Percentiles rank a stretch among this genome's conserved stretches.
phyloP scores from a whole-genome alignment of 2,329 filamentous ascomycete genomes.

The Zasmidium cellare region DNA sequence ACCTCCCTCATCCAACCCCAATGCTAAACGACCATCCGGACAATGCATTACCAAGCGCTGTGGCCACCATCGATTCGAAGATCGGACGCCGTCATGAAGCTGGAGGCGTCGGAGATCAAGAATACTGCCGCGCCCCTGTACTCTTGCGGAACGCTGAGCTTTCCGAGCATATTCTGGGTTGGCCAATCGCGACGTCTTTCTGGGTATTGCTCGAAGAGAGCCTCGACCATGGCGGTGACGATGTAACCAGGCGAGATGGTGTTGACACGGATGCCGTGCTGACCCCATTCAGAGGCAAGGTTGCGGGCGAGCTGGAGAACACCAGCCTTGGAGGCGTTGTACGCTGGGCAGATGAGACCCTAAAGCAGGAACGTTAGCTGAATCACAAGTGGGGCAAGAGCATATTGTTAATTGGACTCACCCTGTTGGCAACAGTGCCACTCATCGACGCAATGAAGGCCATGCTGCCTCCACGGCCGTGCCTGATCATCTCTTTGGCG shows the following conservation, averaged over 20 bases:
- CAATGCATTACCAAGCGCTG: conserved; percentile 50
- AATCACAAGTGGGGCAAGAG: background rate
- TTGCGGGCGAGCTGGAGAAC: conserved; percentile 71
- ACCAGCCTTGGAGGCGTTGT: conserved; percentile 75
- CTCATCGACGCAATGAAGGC: conserved; percentile 65
- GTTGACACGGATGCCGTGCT: conserved; percentile 72
- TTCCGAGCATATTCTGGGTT: conserved; percentile 77
- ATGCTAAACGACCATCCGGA: too few species aligned
- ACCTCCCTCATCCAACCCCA: too few species aligned
- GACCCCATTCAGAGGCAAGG: conserved; percentile 72
- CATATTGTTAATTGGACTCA: conserved; percentile 41
- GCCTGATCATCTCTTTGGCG: conserved; percentile 63
- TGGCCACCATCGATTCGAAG: conserved; percentile 57
- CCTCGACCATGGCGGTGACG: conserved; percentile 79
- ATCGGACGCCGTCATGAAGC: conserved; percentile 58
- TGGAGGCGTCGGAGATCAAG: conserved; percentile 44
- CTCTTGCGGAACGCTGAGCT: conserved; percentile 38
- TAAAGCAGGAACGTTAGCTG: conserved; percentile 37
- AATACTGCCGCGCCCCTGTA: conserved; percentile 42
- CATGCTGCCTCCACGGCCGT: conserved; percentile 61
- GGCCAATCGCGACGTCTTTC: conserved; percentile 70
- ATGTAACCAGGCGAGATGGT: conserved; percentile 80
- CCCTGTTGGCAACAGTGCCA: conserved; percentile 61
- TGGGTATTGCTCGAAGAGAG: conserved; percentile 73
- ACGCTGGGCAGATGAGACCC: conserved; percentile 66